Evolutionary conservation across 768 basidiomycete species (phyloP).

Genomic region (Gloeostereum incarnatum): DNA sequence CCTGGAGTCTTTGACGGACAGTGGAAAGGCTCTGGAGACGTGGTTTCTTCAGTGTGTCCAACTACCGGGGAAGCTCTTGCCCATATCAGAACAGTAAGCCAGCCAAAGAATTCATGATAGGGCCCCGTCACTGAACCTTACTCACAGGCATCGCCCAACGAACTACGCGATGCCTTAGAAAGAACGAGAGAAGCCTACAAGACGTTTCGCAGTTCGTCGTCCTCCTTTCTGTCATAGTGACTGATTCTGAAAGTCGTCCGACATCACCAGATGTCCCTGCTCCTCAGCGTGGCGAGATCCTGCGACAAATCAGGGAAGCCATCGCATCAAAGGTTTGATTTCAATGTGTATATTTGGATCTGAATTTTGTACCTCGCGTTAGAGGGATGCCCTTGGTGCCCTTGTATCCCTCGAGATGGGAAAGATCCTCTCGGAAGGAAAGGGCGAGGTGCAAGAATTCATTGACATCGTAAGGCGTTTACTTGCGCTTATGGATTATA

Average conservation of each 20-base stretch:
- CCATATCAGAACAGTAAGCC: slow-evolving; percentile 54
- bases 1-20: slow-evolving; percentile 76
- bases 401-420: slow-evolving; percentile 88
- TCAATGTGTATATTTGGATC: slow-evolving; percentile 1
- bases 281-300: slow-evolving; percentile 79
- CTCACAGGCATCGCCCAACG: slow-evolving; percentile 55
- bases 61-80: slow-evolving; percentile 83
- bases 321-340: slow-evolving; percentile 65
- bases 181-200: slow-evolving; percentile 68
- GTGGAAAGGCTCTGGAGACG: slow-evolving; percentile 72
- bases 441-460: slow-evolving; percentile 93
- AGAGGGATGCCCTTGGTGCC: slow-evolving; percentile 75
- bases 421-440: slow-evolving; percentile 83
- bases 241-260: background rate
- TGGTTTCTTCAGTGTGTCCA: slow-evolving; percentile 68
- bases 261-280: slow-evolving; percentile 51
- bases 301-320: slow-evolving; percentile 81
- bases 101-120: background rate
- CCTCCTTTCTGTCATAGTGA: background rate
- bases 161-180: slow-evolving; percentile 60
- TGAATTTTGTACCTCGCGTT: slow-evolving; percentile 9
- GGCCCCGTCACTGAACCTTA: slow-evolving; percentile 8
- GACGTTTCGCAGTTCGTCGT: slow-evolving; percentile 44
- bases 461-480: slow-evolving; percentile 70
- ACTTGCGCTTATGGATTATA: background rate